phyloP scores from a whole-genome alignment of 371 early-diverging fungal species.

The Batkoa obscura region DNA sequence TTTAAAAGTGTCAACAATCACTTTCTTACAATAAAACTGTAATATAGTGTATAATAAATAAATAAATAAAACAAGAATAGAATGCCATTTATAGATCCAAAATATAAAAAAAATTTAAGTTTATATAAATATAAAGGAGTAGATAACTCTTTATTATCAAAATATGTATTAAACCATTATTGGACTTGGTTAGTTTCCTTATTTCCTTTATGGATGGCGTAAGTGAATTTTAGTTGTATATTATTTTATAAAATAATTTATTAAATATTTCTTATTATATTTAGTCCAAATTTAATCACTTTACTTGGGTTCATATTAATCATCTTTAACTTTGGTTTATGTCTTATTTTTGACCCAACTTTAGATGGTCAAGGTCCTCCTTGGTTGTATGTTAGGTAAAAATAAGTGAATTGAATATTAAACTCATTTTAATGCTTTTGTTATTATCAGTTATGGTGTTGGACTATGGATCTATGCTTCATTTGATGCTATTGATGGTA shows the following conservation, averaged over 20 bases:
- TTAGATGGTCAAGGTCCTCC: slow-evolving; percentile 51
- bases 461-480: slow-evolving; percentile 90
- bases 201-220: slow-evolving; percentile 85
- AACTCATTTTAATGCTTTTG: slow-evolving; percentile 4
- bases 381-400: slow-evolving; percentile 67
- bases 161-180: slow-evolving; percentile 69
- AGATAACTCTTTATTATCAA: slow-evolving; percentile 77
- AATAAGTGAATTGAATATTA: too few species aligned
- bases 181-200: slow-evolving; percentile 74
- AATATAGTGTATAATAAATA: too few species aligned
- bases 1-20: too few species aligned
- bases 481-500: slow-evolving; percentile 96
- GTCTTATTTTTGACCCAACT: slow-evolving; percentile 46
- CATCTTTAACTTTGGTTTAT: slow-evolving; percentile 45
- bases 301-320: slow-evolving; percentile 80
- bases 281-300: slow-evolving; percentile 93
- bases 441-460: slow-evolving; percentile 24
- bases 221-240: slow-evolving; percentile 12
- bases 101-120: slow-evolving; percentile 28
- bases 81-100: not conserved
- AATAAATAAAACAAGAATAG: too few species aligned
- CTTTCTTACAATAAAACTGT: too few species aligned
- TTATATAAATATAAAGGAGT: slow-evolving; percentile 65
- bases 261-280: too few species aligned
- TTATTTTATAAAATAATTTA: too few species aligned